phyloP scores from a whole-genome alignment of 257 asterid species.

The Rehmannia glutinosa region DNA sequence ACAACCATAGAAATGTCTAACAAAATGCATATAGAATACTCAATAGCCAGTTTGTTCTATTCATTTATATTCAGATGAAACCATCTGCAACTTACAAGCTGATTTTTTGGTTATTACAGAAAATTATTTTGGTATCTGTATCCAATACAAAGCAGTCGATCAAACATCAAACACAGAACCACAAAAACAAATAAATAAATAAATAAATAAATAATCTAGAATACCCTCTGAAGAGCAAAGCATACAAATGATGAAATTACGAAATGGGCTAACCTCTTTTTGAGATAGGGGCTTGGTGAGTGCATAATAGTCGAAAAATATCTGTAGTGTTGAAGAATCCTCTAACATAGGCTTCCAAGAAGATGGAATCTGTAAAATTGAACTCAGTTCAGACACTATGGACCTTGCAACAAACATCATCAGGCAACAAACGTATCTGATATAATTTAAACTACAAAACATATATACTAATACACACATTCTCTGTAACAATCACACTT shows the following conservation, averaged over 20 bases:
- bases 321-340: slow-evolving; percentile 80
- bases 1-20: slow-evolving; percentile 1
- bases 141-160: slow-evolving; percentile 1
- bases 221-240: neutral
- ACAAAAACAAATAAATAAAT: neutral
- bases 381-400: slow-evolving; percentile 13
- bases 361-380: slow-evolving; percentile 69
- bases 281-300: slow-evolving; percentile 76
- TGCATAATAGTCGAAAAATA: slow-evolving; percentile 88
- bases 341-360: slow-evolving; percentile 87
- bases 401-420: slow-evolving; percentile 15
- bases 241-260: slow-evolving; percentile 12
- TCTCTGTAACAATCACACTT: neutral
- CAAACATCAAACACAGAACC: neutral
- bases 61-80: neutral
- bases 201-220: neutral
- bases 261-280: slow-evolving; percentile 71
- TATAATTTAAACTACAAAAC: neutral
- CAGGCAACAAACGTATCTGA: neutral
- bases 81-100: neutral
- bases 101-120: neutral
- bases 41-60: slow-evolving; percentile 2
- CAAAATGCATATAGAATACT: neutral
- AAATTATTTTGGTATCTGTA: neutral
- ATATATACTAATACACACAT: neutral